A percentile compares a stretch with the other conserved stretches of the same genome.
phyloP scores from a whole-genome alignment of 495 filamentous ascomycete species.

The Daldinia childiae region DNA sequence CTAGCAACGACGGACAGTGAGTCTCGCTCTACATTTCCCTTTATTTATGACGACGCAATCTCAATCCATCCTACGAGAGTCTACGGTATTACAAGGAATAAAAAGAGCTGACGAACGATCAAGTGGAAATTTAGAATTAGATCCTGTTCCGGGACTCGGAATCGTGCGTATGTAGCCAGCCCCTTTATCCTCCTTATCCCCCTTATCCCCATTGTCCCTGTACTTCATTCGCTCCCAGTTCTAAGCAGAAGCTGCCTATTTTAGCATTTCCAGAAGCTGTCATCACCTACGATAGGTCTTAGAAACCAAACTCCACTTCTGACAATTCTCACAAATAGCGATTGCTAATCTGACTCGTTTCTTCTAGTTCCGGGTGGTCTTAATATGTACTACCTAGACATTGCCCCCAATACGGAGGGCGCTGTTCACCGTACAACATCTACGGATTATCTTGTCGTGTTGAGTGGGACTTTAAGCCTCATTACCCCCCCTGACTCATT shows the following conservation, averaged over 20 bases:
- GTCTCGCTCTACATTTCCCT: conserved; percentile 18
- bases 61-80: background rate
- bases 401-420: conserved; percentile 40
- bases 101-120: conserved; percentile 15
- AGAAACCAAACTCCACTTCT: conserved; percentile 11
- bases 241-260: conserved; percentile 9
- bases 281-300: conserved; percentile 1
- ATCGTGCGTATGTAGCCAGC: conserved; percentile 30
- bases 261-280: background rate
- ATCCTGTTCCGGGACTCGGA: conserved; percentile 36
- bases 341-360: conserved; percentile 27
- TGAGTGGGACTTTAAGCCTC: conserved; percentile 37
- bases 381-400: conserved; percentile 44
- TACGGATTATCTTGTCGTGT: conserved; percentile 43
- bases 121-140: conserved; percentile 31
- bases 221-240: background rate
- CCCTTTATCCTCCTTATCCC: background rate
- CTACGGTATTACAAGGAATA: background rate
- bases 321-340: conserved; percentile 20
- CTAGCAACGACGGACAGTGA: conserved; percentile 43
- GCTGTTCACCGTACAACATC: conserved; percentile 44
- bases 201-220: conserved; percentile 1
- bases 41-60: background rate
- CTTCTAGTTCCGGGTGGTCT: conserved; percentile 39
- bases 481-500: conserved; percentile 36